Conservation (phyloP, 2,329 filamentous ascomycete genomes). For the Amphichorda felina region DNA sequence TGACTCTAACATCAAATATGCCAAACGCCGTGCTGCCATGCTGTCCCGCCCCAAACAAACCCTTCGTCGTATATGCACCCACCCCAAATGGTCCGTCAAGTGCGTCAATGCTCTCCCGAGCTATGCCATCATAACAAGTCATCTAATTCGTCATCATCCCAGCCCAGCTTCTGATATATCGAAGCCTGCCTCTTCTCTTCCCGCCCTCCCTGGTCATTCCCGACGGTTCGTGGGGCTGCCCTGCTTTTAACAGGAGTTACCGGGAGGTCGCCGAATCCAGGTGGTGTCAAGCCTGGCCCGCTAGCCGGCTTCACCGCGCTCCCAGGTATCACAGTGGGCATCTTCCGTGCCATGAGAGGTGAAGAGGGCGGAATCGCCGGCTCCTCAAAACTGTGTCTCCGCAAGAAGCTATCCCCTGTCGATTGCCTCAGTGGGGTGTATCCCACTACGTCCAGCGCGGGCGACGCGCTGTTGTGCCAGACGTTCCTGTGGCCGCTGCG, state of each 20-base stretch:
- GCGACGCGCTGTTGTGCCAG: conserved; percentile 11
- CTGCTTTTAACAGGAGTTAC: conserved; percentile 27
- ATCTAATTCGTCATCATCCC: conserved; percentile 47
- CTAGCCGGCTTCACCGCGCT: conserved; percentile 6
- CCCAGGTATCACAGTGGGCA: conserved; percentile 6
- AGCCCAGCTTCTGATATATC: conserved; percentile 43
- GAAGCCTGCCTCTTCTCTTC: conserved; percentile 20
- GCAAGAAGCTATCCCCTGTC: conserved; percentile 14
- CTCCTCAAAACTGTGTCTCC: conserved; percentile 13
- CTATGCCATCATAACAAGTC: conserved; percentile 22
- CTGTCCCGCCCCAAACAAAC: no score
- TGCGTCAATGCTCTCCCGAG: no score
- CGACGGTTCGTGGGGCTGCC: conserved; percentile 7
- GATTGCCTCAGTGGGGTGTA: conserved; percentile 7
- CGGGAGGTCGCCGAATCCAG: conserved; percentile 12
- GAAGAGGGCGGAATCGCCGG: conserved; percentile 22
- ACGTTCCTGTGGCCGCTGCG: conserved; percentile 6
- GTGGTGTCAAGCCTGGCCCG: conserved; percentile 8
- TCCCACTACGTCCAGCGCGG: conserved; percentile 5
- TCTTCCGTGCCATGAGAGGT: conserved; percentile 16
- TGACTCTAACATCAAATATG: no score
- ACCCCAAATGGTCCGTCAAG: no score
- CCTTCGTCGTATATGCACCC: no score
- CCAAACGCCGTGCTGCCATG: conserved; percentile 1
- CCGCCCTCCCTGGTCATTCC: conserved; percentile 7